Conservation (phyloP, 169 alveolate species). For the Perkinsus olseni region DNA sequence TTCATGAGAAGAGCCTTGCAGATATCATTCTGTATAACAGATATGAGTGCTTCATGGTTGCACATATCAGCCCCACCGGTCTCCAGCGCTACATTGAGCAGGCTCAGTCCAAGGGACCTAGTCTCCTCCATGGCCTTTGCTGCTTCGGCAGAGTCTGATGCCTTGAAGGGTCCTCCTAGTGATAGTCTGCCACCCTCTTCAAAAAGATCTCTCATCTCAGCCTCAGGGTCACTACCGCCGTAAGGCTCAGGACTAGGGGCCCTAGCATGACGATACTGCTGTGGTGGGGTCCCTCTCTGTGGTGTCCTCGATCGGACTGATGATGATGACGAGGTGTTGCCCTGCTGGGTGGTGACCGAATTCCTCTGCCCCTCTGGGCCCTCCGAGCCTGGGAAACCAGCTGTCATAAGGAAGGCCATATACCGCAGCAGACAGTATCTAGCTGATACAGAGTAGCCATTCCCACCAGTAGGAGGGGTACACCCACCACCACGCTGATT, state of each 20-base stretch:
- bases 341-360: neutral
- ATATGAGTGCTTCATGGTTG: neutral
- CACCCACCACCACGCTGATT: conserved; percentile 6
- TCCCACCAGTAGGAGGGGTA: neutral
- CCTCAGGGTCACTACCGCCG: neutral
- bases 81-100: conserved; percentile 34
- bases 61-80: conserved; percentile 24
- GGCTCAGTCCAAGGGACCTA: conserved; percentile 28
- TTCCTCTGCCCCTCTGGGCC: neutral
- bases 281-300: neutral
- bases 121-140: conserved; percentile 15
- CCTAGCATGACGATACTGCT: neutral
- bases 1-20: conserved; percentile 39
- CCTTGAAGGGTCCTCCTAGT: neutral
- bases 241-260: neutral
- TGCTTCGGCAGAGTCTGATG: neutral
- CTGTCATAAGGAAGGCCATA: neutral
- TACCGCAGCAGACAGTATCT: neutral
- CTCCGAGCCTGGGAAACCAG: neutral
- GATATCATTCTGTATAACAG: conserved; percentile 37
- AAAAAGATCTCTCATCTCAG: neutral
- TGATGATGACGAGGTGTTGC: neutral
- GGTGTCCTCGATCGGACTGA: neutral
- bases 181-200: neutral
- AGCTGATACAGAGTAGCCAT: neutral